Percentiles rank a stretch among this genome's conserved stretches.
Evolutionary conservation across 768 basidiomycete genomes (phyloP).

Genomic region (Tricholoma terreum): DNA sequence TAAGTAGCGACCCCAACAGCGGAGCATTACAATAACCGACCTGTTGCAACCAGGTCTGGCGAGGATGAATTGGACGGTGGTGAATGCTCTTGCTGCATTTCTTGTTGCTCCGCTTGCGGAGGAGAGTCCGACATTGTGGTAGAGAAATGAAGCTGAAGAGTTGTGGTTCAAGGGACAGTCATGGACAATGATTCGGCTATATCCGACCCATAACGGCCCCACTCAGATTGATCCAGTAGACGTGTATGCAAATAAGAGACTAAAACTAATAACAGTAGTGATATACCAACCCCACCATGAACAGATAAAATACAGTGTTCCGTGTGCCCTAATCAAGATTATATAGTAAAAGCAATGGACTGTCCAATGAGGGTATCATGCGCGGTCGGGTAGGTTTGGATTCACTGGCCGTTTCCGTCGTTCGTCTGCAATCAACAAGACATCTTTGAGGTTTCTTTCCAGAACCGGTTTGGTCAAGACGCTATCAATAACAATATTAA

Average conservation of each 20-base stretch:
- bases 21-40: slow-evolving; percentile 27
- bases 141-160: slow-evolving; percentile 9
- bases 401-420: slow-evolving; percentile 34
- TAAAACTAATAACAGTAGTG: too few relatives aligned
- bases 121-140: slow-evolving; percentile 15
- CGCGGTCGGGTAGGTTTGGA: background rate
- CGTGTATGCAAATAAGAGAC: too few relatives aligned
- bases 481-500: slow-evolving; percentile 34
- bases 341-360: too few relatives aligned
- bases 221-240: too few relatives aligned
- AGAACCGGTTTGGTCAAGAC: slow-evolving; percentile 80
- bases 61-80: slow-evolving; percentile 45
- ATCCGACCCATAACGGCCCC: slow-evolving; percentile 23
- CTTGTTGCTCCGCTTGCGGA: slow-evolving; percentile 4
- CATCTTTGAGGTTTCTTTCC: slow-evolving; percentile 49
- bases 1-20: slow-evolving; percentile 9
- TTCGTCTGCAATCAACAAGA: slow-evolving; percentile 43
- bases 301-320: too few relatives aligned
- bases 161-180: slow-evolving; percentile 13
- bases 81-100: slow-evolving; percentile 16
- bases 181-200: slow-evolving; percentile 31
- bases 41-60: slow-evolving; percentile 41
- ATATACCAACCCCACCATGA: too few relatives aligned
- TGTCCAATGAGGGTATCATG: background rate
- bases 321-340: too few relatives aligned